Conservation (phyloP, 1,284 basidiomycete species). For the Violaceomyces palustris region DNA sequence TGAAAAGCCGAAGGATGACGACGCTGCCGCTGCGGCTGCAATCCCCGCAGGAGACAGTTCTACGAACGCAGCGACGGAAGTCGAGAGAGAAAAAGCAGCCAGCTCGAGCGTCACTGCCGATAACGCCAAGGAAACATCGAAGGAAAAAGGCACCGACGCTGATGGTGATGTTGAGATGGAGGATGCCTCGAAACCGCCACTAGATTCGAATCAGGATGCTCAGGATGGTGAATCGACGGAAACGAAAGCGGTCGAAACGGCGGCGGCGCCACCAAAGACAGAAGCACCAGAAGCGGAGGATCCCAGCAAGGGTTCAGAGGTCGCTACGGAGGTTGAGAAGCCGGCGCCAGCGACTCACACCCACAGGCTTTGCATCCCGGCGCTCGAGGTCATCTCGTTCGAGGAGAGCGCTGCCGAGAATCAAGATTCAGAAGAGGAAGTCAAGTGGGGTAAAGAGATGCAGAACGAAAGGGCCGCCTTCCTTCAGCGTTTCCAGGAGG, state of each 20-base stretch:
- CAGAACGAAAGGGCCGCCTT: constrained; percentile 42
- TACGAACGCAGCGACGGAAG: too few relatives aligned
- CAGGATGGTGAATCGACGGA: constrained; percentile 5
- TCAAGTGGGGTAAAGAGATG: constrained; percentile 47
- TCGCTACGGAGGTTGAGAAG: neutral
- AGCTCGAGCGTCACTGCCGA: too few relatives aligned
- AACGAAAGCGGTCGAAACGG: constrained; percentile 2
- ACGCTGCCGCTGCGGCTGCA: too few relatives aligned
- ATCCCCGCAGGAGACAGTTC: too few relatives aligned
- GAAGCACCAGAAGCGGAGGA: neutral
- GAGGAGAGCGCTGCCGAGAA: constrained; percentile 41
- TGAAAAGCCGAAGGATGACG: neutral
- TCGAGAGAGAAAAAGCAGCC: too few relatives aligned
- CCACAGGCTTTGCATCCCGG: constrained; percentile 35
- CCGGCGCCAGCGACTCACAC: constrained; percentile 19
- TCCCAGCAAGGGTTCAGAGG: neutral
- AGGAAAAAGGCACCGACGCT: constrained; percentile 3
- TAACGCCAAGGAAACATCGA: too few relatives aligned
- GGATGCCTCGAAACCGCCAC: constrained; percentile 1
- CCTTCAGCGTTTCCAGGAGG: constrained; percentile 43
- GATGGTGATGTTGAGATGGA: constrained; percentile 22
- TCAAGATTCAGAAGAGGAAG: constrained; percentile 45
- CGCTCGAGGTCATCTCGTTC: constrained; percentile 10
- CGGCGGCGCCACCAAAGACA: too few relatives aligned
- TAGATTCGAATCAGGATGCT: neutral